phyloP scores from a whole-genome alignment of 129 eudicot genomes.

The Dittrichia graveolens region DNA sequence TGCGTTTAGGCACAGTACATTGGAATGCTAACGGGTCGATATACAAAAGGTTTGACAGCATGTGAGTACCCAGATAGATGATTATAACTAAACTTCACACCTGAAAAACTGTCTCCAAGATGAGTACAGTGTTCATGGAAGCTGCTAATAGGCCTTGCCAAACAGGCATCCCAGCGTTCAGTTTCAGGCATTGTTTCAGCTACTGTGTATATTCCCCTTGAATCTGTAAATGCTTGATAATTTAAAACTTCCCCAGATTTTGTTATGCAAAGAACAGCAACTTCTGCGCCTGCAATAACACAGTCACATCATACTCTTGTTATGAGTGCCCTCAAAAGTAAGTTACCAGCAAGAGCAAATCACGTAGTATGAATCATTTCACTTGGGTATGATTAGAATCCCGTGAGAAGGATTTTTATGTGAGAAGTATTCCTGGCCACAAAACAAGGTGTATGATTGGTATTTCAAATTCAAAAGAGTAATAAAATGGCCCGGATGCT shows the following conservation, averaged over 20 bases:
- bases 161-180: constrained; percentile 95
- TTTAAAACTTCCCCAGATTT: constrained; percentile 91
- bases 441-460: too few relatives aligned
- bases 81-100: constrained; percentile 82
- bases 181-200: constrained; percentile 99
- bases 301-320: neutral
- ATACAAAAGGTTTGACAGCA: constrained; percentile 78
- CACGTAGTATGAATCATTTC: too few relatives aligned
- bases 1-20: constrained; percentile 58
- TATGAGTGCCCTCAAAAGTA: too few relatives aligned
- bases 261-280: constrained; percentile 99
- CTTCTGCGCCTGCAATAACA: constrained; percentile 83
- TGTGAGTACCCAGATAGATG: constrained; percentile 77
- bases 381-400: too few relatives aligned
- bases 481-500: too few relatives aligned
- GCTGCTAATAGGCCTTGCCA: constrained; percentile 95
- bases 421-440: too few relatives aligned
- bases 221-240: constrained; percentile 90
- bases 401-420: too few relatives aligned
- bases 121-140: constrained; percentile 82
- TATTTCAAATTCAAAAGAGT: too few relatives aligned
- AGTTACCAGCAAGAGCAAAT: too few relatives aligned
- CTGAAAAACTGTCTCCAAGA: constrained; percentile 74
- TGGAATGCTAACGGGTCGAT: constrained; percentile 63
- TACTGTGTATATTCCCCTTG: constrained; percentile 79